Evolutionary conservation across 169 alveolate genomes (phyloP), one percentile per base, ranked within the genome.

Genomic region (Plasmodium gaboni): DNA sequence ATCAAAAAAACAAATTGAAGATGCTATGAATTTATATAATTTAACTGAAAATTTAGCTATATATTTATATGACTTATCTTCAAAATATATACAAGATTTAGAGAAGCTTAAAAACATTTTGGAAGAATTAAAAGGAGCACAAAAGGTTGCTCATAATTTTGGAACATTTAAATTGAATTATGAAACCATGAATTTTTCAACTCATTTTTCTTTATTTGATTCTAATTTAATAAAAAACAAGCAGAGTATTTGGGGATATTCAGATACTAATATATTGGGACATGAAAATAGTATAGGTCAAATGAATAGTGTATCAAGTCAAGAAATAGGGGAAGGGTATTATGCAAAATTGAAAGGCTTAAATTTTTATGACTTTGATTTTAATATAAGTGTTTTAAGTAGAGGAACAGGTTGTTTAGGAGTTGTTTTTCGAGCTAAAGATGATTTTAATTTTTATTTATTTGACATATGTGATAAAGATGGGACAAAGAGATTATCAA

Each of bases 171-270:
- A 67, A 51, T 74, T 96, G 86, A 93, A 96, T 24, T 94, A 94
- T 50, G 88, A 88, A 17, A 93, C 86, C 51, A 95, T 95, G 96
- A 87, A 97, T 1, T 96, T 96, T 87, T 94, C 94, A 50, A 91
- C 95, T 22, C 93, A 95, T 48, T 96, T 96, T 83, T 88, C 71
- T 24, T 94, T 95, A 6, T 89, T 95, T 70, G 98, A 96, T 88
- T 89, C 96, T 57, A 86, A 88, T 67, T 85, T 89, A 88, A 88
- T 92, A 13, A 88, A 94, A 26, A 93, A 94, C 71, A 94, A 95
- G 51, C 95, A 85, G 26, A 94, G 96, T 73, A 83, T 78, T 48
- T 96, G 98, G 98, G 98, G 98, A 64, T 96, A 96, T 71, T 91
- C 97, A 32, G 93, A 94, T 51, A 73, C 97, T 32, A 96, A 96